Percentiles rank a stretch among this genome's conserved stretches.
Evolutionary conservation across 345 rosid genomes (phyloP).

Genomic region (Streptanthus diversifolius): DNA sequence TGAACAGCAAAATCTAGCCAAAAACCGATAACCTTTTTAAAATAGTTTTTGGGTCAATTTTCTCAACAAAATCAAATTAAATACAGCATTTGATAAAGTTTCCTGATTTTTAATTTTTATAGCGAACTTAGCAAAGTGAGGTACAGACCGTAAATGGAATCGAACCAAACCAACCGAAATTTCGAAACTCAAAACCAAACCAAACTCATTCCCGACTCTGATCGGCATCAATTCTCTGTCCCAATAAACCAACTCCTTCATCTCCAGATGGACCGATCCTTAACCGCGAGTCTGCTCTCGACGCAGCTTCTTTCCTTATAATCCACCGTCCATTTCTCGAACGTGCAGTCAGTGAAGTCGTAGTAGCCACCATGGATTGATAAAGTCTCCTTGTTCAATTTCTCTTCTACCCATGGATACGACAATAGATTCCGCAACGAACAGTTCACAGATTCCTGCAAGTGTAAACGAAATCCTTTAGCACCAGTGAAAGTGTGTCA

Average conservation of each 20-base stretch:
- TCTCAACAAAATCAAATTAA: not conserved
- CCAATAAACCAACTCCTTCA: slow-evolving; percentile 11
- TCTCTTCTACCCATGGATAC: slow-evolving; percentile 85
- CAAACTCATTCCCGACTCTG: not conserved
- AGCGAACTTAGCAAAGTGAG: not conserved
- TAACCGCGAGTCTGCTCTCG: slow-evolving; percentile 38
- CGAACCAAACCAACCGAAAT: not conserved
- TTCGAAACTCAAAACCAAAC: not conserved
- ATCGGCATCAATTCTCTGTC: too few relatives aligned
- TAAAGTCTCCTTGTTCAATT: slow-evolving; percentile 48
- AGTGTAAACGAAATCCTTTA: not conserved
- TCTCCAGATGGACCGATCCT: slow-evolving; percentile 54
- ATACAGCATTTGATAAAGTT: not conserved
- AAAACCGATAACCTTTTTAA: too few relatives aligned
- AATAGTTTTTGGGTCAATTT: not conserved
- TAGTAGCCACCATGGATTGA: slow-evolving; percentile 83
- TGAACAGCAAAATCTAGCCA: not conserved
- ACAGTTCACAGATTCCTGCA: slow-evolving; percentile 68
- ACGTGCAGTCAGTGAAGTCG: slow-evolving; percentile 61
- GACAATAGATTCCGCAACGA: slow-evolving; percentile 63
- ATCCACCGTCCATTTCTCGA: slow-evolving; percentile 88
- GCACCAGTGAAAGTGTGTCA: not conserved
- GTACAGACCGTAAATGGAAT: not conserved
- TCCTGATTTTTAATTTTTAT: too few relatives aligned
- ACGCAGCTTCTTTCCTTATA: slow-evolving; percentile 37